Evolutionary conservation across 805 yeast species (phyloP), one percentile per base, ranked within the genome.

Genomic region (Myxozyma udenii): DNA sequence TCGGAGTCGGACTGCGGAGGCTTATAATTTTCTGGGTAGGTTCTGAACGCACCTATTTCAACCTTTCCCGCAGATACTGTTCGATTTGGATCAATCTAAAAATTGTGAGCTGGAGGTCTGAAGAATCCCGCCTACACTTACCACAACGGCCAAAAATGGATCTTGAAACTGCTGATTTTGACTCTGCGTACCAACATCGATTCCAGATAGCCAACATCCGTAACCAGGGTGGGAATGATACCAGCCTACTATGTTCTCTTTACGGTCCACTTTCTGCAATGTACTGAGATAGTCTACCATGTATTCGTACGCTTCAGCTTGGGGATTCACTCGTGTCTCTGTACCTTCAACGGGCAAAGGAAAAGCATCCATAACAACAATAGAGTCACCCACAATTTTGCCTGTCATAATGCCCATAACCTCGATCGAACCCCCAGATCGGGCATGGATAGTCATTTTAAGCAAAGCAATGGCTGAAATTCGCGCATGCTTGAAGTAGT

Each of bases 381-480:
- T 76, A 22, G 76, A 69, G 18, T 73, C 69, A 4, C 72, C 74
- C 12, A 78, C 71, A 7, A 85, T 77, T 60, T 80, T 81, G 1
- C 98, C 98, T 0, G 90, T 79, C 67, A 91, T 74, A 85, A 90
- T 85, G 3, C 98, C 98, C 98, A 91, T 91, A 4, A 93, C 80
- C 66, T 91, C 98, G 36, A 87, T 84, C 7, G 84, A 72, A 0
- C 95, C 95, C 3, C 97, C 97, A 0, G 82, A 72, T 22, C 84
- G 72, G 0, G 96, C 90, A 68, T 89, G 96, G 12, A 79, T 72
- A 1, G 85, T 65, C 85, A 89, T 88, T 63, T 87, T 87, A 53
- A 78, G 66, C 40, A 85, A 65, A 0, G 95, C 95, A 26, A 85
- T 66, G 1, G 87, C 74, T 1, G 95, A 85, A 1, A 89, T 75